Base-by-base conservation (phyloP, 345 rosid species). In the Eutrema heterophyllum region DNA sequence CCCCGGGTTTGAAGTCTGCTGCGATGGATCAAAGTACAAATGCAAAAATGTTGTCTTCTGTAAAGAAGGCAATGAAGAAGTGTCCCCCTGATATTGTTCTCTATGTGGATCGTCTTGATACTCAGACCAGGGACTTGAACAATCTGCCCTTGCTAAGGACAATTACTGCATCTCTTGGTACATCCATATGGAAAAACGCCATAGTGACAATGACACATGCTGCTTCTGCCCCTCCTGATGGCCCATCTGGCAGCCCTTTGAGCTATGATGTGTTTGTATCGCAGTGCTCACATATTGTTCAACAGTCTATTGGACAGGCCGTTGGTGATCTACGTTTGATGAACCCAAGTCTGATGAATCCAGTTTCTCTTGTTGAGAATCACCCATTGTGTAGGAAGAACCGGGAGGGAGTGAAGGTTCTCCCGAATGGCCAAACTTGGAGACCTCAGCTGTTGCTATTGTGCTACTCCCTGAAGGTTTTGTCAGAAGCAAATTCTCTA, bases 201-300 rank as follows among this genome's bases (percentile, higher is more conserved):
- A 81, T 94, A 64, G 95, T 91, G 66, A 86, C 93, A 68, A 83
- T 94, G 69, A 94, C 98, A 61, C 97, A 94, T 82, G 96, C 88
- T 70, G 92, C 96, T 79, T 89, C 99, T 45, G 97, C 99, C 29
- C 99, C 97, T 60, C 97, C 99, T 7, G 99, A 94, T 69, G 97
- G 96, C 51, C 99, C 99, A 16, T 83, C 93, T 43, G 97, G 97
- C 64, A 78, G 84, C 26, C 93, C 97, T 53, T 80, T 91, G 82
- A 87, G 90, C 83, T 94, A 91, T 63, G 98, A 91, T 59, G 92
- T 84, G 54, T 94, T 87, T 83, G 89, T 94, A 62, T 87, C 97
- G 64, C 97, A 94, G 67, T 89, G 97, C 67, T 94, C 98, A 32
- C 95, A 87, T 72, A 83, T 88, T 80, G 93, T 89, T 69, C 98